Evolutionary conservation across 208 protist species (phyloP), one percentile per base, ranked within the genome.

Genomic region (Chromosphaera perkinsii): DNA sequence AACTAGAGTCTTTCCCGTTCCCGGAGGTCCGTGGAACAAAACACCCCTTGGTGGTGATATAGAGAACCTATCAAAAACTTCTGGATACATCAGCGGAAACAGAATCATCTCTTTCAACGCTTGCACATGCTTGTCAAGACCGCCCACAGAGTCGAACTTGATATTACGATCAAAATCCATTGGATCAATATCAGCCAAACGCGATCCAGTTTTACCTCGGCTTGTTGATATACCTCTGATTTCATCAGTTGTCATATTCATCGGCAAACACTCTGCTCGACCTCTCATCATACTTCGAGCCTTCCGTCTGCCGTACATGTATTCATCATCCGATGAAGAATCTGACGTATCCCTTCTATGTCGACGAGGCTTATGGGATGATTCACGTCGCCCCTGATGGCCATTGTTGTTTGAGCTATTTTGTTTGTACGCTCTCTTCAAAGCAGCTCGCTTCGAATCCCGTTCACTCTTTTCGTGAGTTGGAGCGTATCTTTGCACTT

Each of bases 101-200:
- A 88, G 17, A 20, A 88, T 73, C 77, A 87, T 89, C 65, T 89
- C 85, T 47, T 86, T 87, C 1, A 89, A 58, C 14, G 83, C 40
- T 33, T 66, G 39, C 37, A 85, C 69, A 20, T 77, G 22, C 1
- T 60, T 29, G 14, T 64, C 62, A 29, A 75, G 49, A 1, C 69
- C 69, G 22, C 69, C 57, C 12, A 63, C 49, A 31, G 43, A 14
- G 9, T 22, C 24, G 37, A 63, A 63, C n/a, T 10, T 36, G 20
- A 63, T 37, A 17, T 63, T 31, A 12, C 49, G 43, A 26, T 51
- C 40, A 22, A 24, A 22, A 26, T 45, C 57, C 57, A 63, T 63
- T 14, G 57, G 57, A 10, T 63, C 36, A 51, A 49, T 31, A 31
- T 63, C 54, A 20, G 54, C 54, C 29, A 60, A 0, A 20, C n/a